Evolutionary conservation across 345 rosid genomes (phyloP), one percentile per base, ranked within the genome.

Genomic region (Moricandia moricandioides): DNA sequence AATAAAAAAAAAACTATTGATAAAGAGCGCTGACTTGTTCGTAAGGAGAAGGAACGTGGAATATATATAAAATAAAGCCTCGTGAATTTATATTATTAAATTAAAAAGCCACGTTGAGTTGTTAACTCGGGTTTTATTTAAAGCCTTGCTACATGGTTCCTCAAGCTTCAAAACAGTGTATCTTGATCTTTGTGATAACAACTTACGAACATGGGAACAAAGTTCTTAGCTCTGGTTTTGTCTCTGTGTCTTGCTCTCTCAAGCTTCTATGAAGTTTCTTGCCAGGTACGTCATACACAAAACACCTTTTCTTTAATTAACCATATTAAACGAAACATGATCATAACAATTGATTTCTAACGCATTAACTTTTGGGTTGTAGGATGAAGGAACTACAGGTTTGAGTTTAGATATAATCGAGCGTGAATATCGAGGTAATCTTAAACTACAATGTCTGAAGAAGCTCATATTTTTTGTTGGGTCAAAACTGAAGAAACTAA

Each of bases 321-420:
- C 24, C 24, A n/a, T n/a, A n/a, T 21, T 21, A 21, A 21, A 21
- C 24, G 1, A 21, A 21, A 21, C 24, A 21, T 21, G 24, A 21
- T 24, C 14, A 47, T 62, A 24, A 35, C 21, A 14, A 4, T 6
- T 29, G 10, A 74, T 45, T 10, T 33, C 7, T 67, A 60, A 60
- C 9, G 2, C 62, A 27, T 69, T 70, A 54, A 77, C 62, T 57
- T 57, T 64, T 70, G 59, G 21, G 16, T 11, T 26, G 7, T 57
- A 77, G 80, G 76, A 77, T 31, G 76, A 64, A 76, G 75, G 70
- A 70, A 33, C 55, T 70, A 61, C 71, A 30, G 75, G 80, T 56
- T 45, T 77, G 24, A 63, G 27, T 70, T 16, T 70, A 24, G 80
- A 70, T 70, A 33, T 77, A 14, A 40, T 77, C 26, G 75, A 76